These are phyloP conservation scores for Leptographium wingfieldii DNA, from an alignment of 2,329 filamentous ascomycete species.

Conservation along the genomic window DNA sequence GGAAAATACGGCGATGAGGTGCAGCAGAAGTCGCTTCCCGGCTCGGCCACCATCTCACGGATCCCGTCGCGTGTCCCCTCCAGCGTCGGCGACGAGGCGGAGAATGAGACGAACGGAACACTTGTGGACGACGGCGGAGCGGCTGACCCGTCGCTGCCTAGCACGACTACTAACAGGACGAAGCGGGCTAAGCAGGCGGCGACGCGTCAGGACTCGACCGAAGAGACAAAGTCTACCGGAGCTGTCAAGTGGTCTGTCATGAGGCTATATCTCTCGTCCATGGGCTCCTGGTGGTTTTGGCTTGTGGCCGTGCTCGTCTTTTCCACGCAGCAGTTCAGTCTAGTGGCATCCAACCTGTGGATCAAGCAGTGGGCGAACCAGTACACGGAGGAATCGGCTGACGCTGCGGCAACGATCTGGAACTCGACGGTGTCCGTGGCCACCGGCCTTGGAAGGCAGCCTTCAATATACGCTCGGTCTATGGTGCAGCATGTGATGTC, in stretches of 20 bases:
- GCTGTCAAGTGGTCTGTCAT: slow-evolving; percentile 84
- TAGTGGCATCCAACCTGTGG: slow-evolving; percentile 86
- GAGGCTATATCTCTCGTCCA: slow-evolving; percentile 69
- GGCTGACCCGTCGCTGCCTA: slow-evolving; percentile 30
- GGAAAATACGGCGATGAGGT: slow-evolving; percentile 82
- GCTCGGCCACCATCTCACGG: slow-evolving; percentile 57
- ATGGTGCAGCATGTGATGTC: slow-evolving; percentile 5
- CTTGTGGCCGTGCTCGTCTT: slow-evolving; percentile 63
- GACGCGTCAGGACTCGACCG: slow-evolving; percentile 41
- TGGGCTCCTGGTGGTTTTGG: slow-evolving; percentile 99
- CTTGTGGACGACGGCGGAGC: slow-evolving; percentile 39
- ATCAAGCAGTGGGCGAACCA: slow-evolving; percentile 92
- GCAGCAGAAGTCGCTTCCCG: slow-evolving; percentile 54
- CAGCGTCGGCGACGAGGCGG: slow-evolving; percentile 52
- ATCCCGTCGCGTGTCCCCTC: slow-evolving; percentile 69
- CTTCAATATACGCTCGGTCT: slow-evolving; percentile 4
- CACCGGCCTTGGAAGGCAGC: not conserved
- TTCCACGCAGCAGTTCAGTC: slow-evolving; percentile 67
- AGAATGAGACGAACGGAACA: slow-evolving; percentile 40
- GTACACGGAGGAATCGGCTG: slow-evolving; percentile 41
- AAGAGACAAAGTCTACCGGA: slow-evolving; percentile 71
- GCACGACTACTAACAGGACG: slow-evolving; percentile 19
- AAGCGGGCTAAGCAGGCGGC: slow-evolving; percentile 49
- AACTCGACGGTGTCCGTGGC: slow-evolving; percentile 3
- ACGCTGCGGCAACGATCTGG: not conserved